Evolutionary conservation across 345 rosid genomes (phyloP), one percentile per base, ranked within the genome.

Genomic region (Draba incana): DNA sequence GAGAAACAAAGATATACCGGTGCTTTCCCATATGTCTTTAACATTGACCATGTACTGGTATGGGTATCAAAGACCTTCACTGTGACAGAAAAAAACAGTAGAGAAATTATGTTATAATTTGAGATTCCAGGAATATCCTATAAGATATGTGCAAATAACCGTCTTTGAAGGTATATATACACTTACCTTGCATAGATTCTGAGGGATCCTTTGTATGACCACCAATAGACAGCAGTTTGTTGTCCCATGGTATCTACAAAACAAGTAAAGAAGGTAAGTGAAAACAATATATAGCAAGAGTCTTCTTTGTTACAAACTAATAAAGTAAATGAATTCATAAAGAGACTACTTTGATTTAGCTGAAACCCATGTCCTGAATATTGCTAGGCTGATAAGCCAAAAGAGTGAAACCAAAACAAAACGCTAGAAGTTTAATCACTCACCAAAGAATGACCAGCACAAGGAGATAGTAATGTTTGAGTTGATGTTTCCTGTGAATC

Each of bases 391-490:
- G 33, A 30, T 57, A 53, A 76, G 64, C 27, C 44, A 59, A 62
- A 51, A 64, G 14, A 2, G 38, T 48, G 52, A 54, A 47, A 68
- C 24, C 46, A 47, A 47, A 54, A 57, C 43, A 52, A 58, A 39
- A 75, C 7, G 35, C 55, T 71, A 66, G 62, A 14, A 38, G 42
- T 53, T 47, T 38, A 41, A 20, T 14, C 20, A 83, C 98, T 81
- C 65, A 95, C 99, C 98, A 95, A 78, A 28, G 96, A 88, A 84
- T 89, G 99, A 77, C 99, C 99, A 61, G 99, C 98, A 79, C 99
- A 95, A 53, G 96, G 84, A 67, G 85, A 72, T 61, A 84, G 56
- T 44, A 79, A 59, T 37, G 80, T 70, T 23, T 80, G 84, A 70
- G 89, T 54, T 20, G 79, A 75, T 4, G 84, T 76, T 68, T 89